Conservation (phyloP, 495 filamentous ascomycete genomes). For the Penicillium longicatenatum region DNA sequence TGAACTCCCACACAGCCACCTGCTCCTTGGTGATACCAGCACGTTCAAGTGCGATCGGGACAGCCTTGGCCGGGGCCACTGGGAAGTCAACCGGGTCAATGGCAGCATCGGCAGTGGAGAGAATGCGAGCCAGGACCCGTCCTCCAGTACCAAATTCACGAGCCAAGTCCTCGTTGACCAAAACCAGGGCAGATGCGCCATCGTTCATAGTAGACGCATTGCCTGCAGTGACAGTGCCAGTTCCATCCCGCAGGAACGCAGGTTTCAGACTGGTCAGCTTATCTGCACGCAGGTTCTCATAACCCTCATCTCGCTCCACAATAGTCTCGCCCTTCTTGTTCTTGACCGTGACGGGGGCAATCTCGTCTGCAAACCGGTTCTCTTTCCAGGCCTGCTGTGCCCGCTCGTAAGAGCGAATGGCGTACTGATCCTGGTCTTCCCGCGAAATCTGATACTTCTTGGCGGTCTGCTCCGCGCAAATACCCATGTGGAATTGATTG, state of each 20-base stretch:
- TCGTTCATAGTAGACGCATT: slow-evolving; percentile 94
- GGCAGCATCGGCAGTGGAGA: slow-evolving; percentile 85
- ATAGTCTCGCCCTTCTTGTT: slow-evolving; percentile 80
- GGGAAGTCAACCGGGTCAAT: slow-evolving; percentile 96
- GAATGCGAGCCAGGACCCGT: slow-evolving; percentile 80
- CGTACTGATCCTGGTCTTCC: slow-evolving; percentile 86
- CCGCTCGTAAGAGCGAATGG: slow-evolving; percentile 82
- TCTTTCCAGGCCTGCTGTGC: slow-evolving; percentile 88
- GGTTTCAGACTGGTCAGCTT: slow-evolving; percentile 87
- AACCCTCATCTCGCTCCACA: slow-evolving; percentile 83
- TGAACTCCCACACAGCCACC: slow-evolving; percentile 95
- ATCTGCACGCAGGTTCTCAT: slow-evolving; percentile 77
- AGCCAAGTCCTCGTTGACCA: slow-evolving; percentile 75
- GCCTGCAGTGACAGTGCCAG: slow-evolving; percentile 90
- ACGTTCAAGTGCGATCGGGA: slow-evolving; percentile 83
- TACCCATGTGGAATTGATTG: slow-evolving; percentile 95
- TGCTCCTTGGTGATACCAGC: slow-evolving; percentile 88
- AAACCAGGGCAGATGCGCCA: slow-evolving; percentile 86
- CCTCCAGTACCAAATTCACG: slow-evolving; percentile 70
- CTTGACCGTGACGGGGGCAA: slow-evolving; percentile 81
- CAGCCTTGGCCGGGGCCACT: slow-evolving; percentile 86
- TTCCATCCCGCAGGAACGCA: slow-evolving; percentile 81
- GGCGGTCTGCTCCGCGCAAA: slow-evolving; percentile 93
- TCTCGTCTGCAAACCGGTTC: slow-evolving; percentile 80
- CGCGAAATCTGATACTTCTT: slow-evolving; percentile 81